Evolutionary conservation across 495 filamentous ascomycete species (phyloP), one percentile per base, ranked within the genome.

Genomic region (Xylaria nigripes): DNA sequence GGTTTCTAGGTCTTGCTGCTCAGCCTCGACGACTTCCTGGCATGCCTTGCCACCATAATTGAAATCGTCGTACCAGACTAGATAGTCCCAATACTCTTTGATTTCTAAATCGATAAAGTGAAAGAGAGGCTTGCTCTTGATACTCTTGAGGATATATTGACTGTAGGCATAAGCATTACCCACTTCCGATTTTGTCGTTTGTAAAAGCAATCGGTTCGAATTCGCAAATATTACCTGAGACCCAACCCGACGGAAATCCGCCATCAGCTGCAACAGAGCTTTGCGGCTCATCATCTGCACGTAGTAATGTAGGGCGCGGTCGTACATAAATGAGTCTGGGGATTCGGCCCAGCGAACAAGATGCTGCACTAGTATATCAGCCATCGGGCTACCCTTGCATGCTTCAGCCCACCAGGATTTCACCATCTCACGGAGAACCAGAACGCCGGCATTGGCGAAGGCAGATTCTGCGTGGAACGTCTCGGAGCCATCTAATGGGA

Each of bases 21-120:
- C 92, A 19, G 65, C 68, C 63, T 94, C 93, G 24, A 86, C 76
- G 10, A 96, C 88, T 59, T 93, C 81, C 27, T 82, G 79, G 63
- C 87, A 93, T 2, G 89, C 94, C 63, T 93, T 95, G 51, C 93
- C 93, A 49, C 93, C 93, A 66, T 96, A 96, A 70, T 99, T 99
- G 73, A 90, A 93, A 70, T 95, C 90, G 67, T 99, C 93, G 57
- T 96, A 96, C 93, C 93, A 99, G n/a, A 95, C 84, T 0, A 99
- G 83, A 68, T 96, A 97, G 65, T 99, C 93, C 93, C 93, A 99
- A 67, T 97, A 99, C 67, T 99, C 93, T 61, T 91, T 95, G 66
- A 99, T 95, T 59, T 96, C 88, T 9, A 99, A 78, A 60, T 99
- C 94, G 45, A 99, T 84, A 69, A 99, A 99, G 66, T 95, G 86